Base-by-base conservation (phyloP, 2,329 filamentous ascomycete species). In the Neopestalotiopsis sp. region DNA sequence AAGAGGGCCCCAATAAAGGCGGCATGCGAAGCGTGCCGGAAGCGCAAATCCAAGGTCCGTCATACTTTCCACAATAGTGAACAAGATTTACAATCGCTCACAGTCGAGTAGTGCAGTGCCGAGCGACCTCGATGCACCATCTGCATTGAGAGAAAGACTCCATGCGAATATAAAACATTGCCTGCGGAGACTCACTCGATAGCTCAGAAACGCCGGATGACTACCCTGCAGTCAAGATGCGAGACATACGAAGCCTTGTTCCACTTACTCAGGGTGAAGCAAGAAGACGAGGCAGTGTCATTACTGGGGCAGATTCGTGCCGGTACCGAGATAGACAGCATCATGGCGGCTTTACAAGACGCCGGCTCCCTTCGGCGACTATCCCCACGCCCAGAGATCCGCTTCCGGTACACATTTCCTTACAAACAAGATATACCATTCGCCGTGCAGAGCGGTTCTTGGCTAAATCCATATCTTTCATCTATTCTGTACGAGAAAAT, bases 131-230 rank as follows among this genome's bases (percentile, higher is more conserved):
- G 69, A 70, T 76, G 74, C 61, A 70, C 69, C 17, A 71, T 73
- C 34, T 76, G 74, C 61, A 45, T 74, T 42, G 73, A 76, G 67
- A 69, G 73, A 58, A 70, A 72, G 40, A 72, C 71, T 5, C 28
- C 63, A 17, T 76, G 74, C 73, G 74, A 74, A 68, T 76, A 76
- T 62, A 73, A 70, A 14, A 75, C 73, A 13, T 71, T 73, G 7
- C 74, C 74, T 12, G 71, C 73, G 38, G 73, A 76, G 67, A 73
- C 74, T 20, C 73, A 75, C 61, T 68, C 73, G 10, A 71, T 53
- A 61, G 74, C 74, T 13, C 74, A 74, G 57, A 76, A 73, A 61
- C 70, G 74, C 4, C 73, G 69, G n/a, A 57, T 75, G 34, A 72
- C 69, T 45, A 69, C 73, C 30, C 73, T 75, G 28, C 71, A 74